Conservation (phyloP, 164 flowering plant species). For the Chimonanthus salicifolius region DNA sequence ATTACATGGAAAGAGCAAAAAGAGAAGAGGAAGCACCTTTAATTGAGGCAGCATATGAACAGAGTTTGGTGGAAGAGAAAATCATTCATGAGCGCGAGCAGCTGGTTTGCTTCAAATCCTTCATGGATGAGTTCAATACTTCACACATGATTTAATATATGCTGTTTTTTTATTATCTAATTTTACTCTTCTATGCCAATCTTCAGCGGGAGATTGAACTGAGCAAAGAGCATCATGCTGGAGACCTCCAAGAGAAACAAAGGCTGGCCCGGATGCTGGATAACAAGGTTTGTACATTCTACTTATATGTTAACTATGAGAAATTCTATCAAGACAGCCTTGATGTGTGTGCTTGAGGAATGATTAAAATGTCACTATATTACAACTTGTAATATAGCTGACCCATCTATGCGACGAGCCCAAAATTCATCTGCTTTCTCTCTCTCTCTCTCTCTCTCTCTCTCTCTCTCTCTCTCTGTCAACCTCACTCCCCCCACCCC, state of each 20-base stretch:
- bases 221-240: constrained; percentile 78
- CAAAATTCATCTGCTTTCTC: background rate
- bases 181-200: background rate
- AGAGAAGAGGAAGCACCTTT: constrained; percentile 88
- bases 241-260: constrained; percentile 75
- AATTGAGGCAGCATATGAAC: constrained; percentile 78
- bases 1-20: constrained; percentile 85
- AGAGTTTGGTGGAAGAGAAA: constrained; percentile 63
- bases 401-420: background rate
- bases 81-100: constrained; percentile 74
- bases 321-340: too few relatives aligned
- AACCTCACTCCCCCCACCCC: background rate
- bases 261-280: constrained; percentile 69
- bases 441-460: too few relatives aligned
- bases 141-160: background rate
- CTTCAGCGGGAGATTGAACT: constrained; percentile 77
- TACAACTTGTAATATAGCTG: background rate
- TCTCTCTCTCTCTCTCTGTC: too few relatives aligned
- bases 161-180: background rate
- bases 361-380: too few relatives aligned
- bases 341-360: background rate
- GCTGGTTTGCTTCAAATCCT: constrained; percentile 37
- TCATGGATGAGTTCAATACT: background rate
- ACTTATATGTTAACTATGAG: background rate
- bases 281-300: constrained; percentile 47